A percentile compares a stretch with the other conserved stretches of the same genome.
Conservation (phyloP, 768 basidiomycete species). For the Mycena alexandri region DNA sequence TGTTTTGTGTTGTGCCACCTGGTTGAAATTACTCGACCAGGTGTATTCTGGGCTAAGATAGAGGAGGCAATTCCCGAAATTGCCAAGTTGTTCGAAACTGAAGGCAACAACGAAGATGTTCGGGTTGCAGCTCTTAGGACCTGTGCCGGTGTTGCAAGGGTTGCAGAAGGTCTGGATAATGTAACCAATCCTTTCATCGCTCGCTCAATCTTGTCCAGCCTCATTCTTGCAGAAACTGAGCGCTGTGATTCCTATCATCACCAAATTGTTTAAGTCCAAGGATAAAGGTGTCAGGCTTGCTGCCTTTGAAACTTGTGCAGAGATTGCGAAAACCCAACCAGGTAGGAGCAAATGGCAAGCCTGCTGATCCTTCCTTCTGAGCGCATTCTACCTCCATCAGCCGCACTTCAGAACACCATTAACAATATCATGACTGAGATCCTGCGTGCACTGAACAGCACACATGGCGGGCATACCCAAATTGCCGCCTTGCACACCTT, state of each 20-base stretch:
- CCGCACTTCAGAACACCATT: neutral
- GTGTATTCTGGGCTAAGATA: neutral
- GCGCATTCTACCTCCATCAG: neutral
- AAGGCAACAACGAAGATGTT: too few species aligned
- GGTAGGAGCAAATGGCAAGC: neutral
- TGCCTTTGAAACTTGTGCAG: neutral
- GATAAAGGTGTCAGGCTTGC: neutral
- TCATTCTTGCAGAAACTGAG: too few species aligned
- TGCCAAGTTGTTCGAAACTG: too few species aligned
- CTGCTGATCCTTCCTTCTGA: too few species aligned
- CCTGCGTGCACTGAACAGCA: neutral
- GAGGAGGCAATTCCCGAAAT: neutral
- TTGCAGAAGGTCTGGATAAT: too few species aligned
- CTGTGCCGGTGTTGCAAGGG: too few species aligned
- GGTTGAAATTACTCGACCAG: neutral
- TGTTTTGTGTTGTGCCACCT: neutral
- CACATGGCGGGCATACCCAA: neutral
- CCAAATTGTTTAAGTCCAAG: neutral
- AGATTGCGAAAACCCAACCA: neutral
- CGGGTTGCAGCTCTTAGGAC: too few species aligned
- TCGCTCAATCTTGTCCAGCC: too few species aligned
- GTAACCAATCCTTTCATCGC: too few species aligned
- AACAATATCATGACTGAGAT: neutral
- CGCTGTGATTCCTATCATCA: too few species aligned
- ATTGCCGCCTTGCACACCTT: constrained; percentile 1